phyloP scores from a whole-genome alignment of 2,329 filamentous ascomycete genomes.

The Thyridium curvatum region DNA sequence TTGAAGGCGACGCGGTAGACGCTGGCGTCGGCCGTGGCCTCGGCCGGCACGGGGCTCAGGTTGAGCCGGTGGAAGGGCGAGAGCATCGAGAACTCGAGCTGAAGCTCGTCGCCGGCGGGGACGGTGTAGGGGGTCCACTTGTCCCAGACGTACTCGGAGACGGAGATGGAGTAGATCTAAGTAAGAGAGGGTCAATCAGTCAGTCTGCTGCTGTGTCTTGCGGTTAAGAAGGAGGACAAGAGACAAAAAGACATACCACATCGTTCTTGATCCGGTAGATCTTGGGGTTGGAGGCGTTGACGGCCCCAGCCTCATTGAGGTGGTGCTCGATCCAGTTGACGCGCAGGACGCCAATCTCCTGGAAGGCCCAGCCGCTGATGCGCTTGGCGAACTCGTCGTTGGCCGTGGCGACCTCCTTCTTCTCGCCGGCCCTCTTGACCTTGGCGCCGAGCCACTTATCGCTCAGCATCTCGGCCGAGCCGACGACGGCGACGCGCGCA shows the following conservation, averaged over 20 bases:
- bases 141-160: slow-evolving; percentile 78
- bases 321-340: slow-evolving; percentile 80
- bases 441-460: slow-evolving; percentile 83
- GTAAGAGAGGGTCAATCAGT: slow-evolving; percentile 12
- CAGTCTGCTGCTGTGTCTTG: slow-evolving; percentile 14
- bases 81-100: slow-evolving; percentile 98
- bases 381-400: slow-evolving; percentile 84
- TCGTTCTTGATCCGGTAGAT: slow-evolving; percentile 97
- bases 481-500: slow-evolving; percentile 79
- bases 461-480: slow-evolving; percentile 79
- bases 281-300: slow-evolving; percentile 65
- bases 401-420: slow-evolving; percentile 52
- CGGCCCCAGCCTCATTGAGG: slow-evolving; percentile 46
- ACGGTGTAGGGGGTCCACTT: slow-evolving; percentile 69
- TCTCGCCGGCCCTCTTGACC: slow-evolving; percentile 54
- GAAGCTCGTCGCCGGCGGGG: slow-evolving; percentile 65
- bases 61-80: slow-evolving; percentile 91
- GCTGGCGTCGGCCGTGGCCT: slow-evolving; percentile 57
- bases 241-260: slow-evolving; percentile 61
- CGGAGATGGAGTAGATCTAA: slow-evolving; percentile 77
- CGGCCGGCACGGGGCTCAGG: slow-evolving; percentile 41
- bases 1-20: slow-evolving; percentile 72
- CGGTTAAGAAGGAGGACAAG: neutral
- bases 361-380: slow-evolving; percentile 91
- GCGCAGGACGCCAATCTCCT: slow-evolving; percentile 84